phyloP scores from a whole-genome alignment of 352 stramenopile species.

The Pythium volutum region DNA sequence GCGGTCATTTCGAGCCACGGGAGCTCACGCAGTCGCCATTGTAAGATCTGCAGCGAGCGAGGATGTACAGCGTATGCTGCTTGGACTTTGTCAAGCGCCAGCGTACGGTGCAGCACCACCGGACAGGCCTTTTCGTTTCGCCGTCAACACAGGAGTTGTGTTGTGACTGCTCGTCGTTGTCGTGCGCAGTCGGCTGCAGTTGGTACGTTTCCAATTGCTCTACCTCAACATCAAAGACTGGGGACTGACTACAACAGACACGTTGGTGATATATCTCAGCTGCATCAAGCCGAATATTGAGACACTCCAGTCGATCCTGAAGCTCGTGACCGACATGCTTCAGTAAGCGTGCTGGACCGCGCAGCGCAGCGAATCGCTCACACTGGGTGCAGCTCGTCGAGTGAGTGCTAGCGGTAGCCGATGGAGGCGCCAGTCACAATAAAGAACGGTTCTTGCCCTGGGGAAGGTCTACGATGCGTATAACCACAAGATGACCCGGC shows the following conservation, averaged over 20 bases:
- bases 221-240: background rate
- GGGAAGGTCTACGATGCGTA: slow-evolving; percentile 30
- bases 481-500: slow-evolving; percentile 34
- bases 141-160: slow-evolving; percentile 45
- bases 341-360: slow-evolving; percentile 68
- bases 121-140: slow-evolving; percentile 32
- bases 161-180: slow-evolving; percentile 74
- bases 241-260: background rate
- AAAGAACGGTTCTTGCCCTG: slow-evolving; percentile 7
- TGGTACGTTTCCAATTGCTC: slow-evolving; percentile 28
- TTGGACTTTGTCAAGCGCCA: slow-evolving; percentile 47
- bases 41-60: slow-evolving; percentile 44
- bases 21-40: slow-evolving; percentile 13
- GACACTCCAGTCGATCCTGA: slow-evolving; percentile 67
- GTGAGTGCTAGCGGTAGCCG: slow-evolving; percentile 29
- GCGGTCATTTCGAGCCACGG: slow-evolving; percentile 53
- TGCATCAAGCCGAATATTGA: slow-evolving; percentile 56
- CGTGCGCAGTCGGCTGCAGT: slow-evolving; percentile 40
- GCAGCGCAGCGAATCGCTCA: slow-evolving; percentile 53
- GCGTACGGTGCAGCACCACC: background rate
- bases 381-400: slow-evolving; percentile 51
- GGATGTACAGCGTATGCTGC: slow-evolving; percentile 59
- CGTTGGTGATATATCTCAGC: slow-evolving; percentile 19
- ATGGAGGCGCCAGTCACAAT: background rate
- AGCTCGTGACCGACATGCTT: slow-evolving; percentile 64